A percentile compares a stretch with the other conserved stretches of the same genome.
phyloP scores from a whole-genome alignment of 2,329 filamentous ascomycete species.

The Ilyonectria robusta region DNA sequence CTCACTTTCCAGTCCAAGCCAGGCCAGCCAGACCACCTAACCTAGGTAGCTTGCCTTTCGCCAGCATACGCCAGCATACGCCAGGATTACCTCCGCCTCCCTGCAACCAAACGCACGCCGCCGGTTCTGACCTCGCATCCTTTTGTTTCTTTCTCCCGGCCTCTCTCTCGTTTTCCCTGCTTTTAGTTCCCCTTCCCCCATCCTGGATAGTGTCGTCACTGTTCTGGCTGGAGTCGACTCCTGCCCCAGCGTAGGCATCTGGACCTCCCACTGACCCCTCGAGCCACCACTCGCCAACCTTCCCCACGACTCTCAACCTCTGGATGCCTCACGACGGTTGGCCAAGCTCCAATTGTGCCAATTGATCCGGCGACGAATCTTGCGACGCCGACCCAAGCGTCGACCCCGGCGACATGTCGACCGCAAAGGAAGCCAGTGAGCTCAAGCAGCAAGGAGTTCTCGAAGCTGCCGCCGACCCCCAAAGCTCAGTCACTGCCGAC shows the following conservation, averaged over 20 bases:
- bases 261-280: slow-evolving; percentile 16
- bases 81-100: slow-evolving; percentile 17
- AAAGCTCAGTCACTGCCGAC: slow-evolving; percentile 76
- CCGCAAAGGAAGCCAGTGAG: slow-evolving; percentile 64
- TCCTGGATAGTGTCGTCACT: slow-evolving; percentile 31
- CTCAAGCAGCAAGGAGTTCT: slow-evolving; percentile 86
- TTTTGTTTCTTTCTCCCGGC: slow-evolving; percentile 36
- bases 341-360: slow-evolving; percentile 36
- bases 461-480: slow-evolving; percentile 81
- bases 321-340: slow-evolving; percentile 40
- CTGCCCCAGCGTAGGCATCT: slow-evolving; percentile 15
- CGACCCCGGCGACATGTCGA: slow-evolving; percentile 51
- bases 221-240: slow-evolving; percentile 29
- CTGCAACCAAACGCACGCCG: slow-evolving; percentile 33
- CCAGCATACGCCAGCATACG: slow-evolving; percentile 8
- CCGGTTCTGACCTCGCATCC: slow-evolving; percentile 34
- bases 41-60: slow-evolving; percentile 20
- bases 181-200: slow-evolving; percentile 26
- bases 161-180: slow-evolving; percentile 34
- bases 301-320: slow-evolving; percentile 27
- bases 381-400: slow-evolving; percentile 29
- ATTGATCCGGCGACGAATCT: slow-evolving; percentile 39
- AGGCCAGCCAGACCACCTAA: slow-evolving; percentile 7
- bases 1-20: slow-evolving; percentile 10
- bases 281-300: slow-evolving; percentile 28